phyloP scores from a whole-genome alignment of 2,329 filamentous ascomycete genomes.

The Ophiognomonia clavigignenti-juglandacearum region DNA sequence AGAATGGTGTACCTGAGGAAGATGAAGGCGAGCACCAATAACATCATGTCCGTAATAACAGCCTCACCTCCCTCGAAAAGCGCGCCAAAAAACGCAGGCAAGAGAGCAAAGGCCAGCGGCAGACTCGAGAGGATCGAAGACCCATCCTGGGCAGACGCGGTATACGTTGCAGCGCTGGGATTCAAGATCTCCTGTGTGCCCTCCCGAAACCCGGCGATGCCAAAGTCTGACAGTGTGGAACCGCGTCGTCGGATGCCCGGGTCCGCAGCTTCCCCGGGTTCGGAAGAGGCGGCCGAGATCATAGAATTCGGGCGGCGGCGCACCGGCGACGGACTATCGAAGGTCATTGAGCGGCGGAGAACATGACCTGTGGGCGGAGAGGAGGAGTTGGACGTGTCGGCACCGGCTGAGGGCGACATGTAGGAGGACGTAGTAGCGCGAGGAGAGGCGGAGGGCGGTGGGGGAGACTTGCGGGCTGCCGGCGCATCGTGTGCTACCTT shows the following conservation, averaged over 20 bases:
- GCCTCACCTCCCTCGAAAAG: slow-evolving; percentile 81
- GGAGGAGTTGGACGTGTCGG: background rate
- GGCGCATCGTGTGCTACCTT: slow-evolving; percentile 1
- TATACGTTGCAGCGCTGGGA: slow-evolving; percentile 32
- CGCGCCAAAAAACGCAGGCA: slow-evolving; percentile 81
- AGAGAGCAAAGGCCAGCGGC: slow-evolving; percentile 76
- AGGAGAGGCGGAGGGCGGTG: slow-evolving; percentile 7
- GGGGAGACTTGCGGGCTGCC: slow-evolving; percentile 3
- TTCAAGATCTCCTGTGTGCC: slow-evolving; percentile 64
- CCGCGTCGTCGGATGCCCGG: slow-evolving; percentile 54
- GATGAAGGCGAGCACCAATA: slow-evolving; percentile 73
- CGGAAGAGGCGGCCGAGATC: slow-evolving; percentile 20
- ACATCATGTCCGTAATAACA: slow-evolving; percentile 78
- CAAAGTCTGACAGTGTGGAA: slow-evolving; percentile 74
- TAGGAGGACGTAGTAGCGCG: slow-evolving; percentile 6
- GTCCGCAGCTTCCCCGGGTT: slow-evolving; percentile 22
- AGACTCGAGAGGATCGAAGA: slow-evolving; percentile 68
- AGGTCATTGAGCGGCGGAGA: slow-evolving; percentile 36
- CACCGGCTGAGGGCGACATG: slow-evolving; percentile 1
- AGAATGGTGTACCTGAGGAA: slow-evolving; percentile 92
- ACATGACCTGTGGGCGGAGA: slow-evolving; percentile 28
- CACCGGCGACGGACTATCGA: slow-evolving; percentile 27
- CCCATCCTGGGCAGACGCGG: slow-evolving; percentile 40
- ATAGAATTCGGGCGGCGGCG: slow-evolving; percentile 20
- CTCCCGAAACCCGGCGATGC: slow-evolving; percentile 63